Conservation (phyloP, 495 filamentous ascomycete species). For the Penicillium riverlandense region DNA sequence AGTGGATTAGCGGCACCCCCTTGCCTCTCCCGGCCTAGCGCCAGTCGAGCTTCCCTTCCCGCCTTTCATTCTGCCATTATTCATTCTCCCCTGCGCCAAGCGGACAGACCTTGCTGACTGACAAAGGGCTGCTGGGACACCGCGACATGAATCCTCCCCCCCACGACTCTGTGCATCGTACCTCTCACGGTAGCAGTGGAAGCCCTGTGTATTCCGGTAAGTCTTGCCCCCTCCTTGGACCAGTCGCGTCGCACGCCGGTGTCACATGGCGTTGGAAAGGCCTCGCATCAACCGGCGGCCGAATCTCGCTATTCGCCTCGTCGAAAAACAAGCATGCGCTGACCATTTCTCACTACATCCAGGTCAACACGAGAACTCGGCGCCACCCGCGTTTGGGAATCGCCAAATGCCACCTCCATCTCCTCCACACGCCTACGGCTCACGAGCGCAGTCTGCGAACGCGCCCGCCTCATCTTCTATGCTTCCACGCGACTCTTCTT, state of each 20-base stretch:
- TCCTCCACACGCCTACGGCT: slow-evolving; percentile 46
- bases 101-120: too few species aligned
- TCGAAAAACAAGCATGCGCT: background rate
- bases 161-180: slow-evolving; percentile 24
- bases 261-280: background rate
- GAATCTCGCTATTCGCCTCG: background rate
- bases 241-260: slow-evolving; percentile 7
- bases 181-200: slow-evolving; percentile 29
- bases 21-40: too few species aligned
- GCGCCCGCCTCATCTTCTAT: slow-evolving; percentile 35
- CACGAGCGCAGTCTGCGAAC: slow-evolving; percentile 35
- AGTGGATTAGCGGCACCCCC: too few species aligned
- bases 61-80: background rate
- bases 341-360: background rate
- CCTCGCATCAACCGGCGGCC: too few species aligned
- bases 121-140: background rate
- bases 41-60: too few species aligned
- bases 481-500: slow-evolving; percentile 44
- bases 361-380: slow-evolving; percentile 31
- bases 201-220: slow-evolving; percentile 32
- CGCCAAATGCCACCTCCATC: slow-evolving; percentile 57
- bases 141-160: slow-evolving; percentile 30
- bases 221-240: slow-evolving; percentile 9
- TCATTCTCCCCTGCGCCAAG: slow-evolving; percentile 3
- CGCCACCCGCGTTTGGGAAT: slow-evolving; percentile 40